Evolutionary conservation across 2,329 filamentous ascomycete species (phyloP), one percentile per base, ranked within the genome.

Genomic region (Metarhizium guizhouense): DNA sequence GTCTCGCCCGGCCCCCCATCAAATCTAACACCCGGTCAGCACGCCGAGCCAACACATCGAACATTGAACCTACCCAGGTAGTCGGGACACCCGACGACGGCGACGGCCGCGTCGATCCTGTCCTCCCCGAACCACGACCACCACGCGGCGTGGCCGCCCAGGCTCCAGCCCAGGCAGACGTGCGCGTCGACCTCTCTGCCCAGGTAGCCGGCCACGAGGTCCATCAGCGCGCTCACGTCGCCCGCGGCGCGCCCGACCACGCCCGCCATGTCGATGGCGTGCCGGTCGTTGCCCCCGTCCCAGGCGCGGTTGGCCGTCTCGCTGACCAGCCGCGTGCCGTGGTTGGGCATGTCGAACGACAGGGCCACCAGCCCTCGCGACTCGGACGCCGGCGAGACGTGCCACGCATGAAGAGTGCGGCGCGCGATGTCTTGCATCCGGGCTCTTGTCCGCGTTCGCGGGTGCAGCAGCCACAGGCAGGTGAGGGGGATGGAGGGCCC

Each of bases 241-340:
- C 75, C 72, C 14, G 87, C 86, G 0, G 88, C 93, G 53, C 82
- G 79, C 70, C 83, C 81, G 57, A 92, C 86, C 58, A 84, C 82
- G 34, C 82, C 84, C 67, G 94, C 91, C 91, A 99, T 96, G 70
- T 99, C 94, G 67, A 90, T 84, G 0, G 91, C 93, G 73, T 97
- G 94, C 6, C 78, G 81, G 40, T 79, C 75, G 67, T 96, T 96
- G 34, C 90, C 91, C 42, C 82, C 72, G 47, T 82, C 80, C 93
- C 92, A 97, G 4, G 86, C 79, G 62, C 86, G 77, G 68, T 96
- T 97, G 30, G 87, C 84, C 18, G 78, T 62, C 7, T 80, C 73
- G 63, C 86, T 79, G 2, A 93, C 81, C 57, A 84, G 71, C 54
- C 94, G 77, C 3, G 81, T 79, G 30, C 94, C 94, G 71, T 97